Percentiles rank a stretch among this genome's conserved stretches.
These are phyloP conservation scores for Triadica sebifera DNA, from an alignment of 345 rosid species.

Conservation along the genomic window DNA sequence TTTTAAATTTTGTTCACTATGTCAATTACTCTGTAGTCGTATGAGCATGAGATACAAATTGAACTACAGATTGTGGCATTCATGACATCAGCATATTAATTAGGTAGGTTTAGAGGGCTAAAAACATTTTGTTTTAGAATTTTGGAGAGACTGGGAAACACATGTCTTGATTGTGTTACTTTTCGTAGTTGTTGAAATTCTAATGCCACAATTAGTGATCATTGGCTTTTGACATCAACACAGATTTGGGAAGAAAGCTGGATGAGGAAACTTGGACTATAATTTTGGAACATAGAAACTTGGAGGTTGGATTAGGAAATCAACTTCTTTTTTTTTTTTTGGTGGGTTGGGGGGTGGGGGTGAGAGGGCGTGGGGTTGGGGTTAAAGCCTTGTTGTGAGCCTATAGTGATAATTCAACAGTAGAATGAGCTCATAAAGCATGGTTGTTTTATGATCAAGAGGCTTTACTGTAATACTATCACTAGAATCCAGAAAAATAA, in stretches of 20 bases:
- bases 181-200: background rate
- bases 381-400: too few species aligned
- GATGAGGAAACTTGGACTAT: background rate
- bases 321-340: too few species aligned
- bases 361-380: too few species aligned
- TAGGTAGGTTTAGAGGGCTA: background rate
- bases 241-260: background rate
- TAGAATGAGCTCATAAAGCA: too few species aligned
- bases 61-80: background rate
- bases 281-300: background rate
- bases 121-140: background rate
- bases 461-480: too few species aligned
- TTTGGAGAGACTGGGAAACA: background rate
- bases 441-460: too few species aligned
- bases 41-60: background rate
- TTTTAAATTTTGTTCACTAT: too few species aligned
- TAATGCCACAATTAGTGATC: background rate
- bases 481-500: too few species aligned
- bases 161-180: background rate
- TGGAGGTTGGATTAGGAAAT: background rate
- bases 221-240: background rate
- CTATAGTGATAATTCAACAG: too few species aligned
- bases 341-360: too few species aligned
- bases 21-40: too few species aligned
- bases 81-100: background rate